Evolutionary conservation across 2,329 filamentous ascomycete genomes (phyloP).

Genomic region (Talaromyces amestolkiae): DNA sequence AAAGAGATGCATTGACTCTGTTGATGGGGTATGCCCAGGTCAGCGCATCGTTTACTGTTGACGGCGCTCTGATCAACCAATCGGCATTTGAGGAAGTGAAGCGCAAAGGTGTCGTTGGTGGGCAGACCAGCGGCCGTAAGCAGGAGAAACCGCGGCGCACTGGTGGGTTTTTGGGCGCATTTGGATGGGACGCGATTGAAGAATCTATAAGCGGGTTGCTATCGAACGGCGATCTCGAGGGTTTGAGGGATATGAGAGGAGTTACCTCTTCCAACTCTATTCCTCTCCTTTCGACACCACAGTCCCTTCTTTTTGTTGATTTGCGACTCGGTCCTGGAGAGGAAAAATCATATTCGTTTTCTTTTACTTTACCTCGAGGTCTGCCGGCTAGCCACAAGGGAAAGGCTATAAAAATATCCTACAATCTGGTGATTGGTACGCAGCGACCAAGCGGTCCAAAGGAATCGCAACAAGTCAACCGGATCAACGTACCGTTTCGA

Average conservation of each 20-base stretch:
- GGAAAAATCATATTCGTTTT: slow-evolving; percentile 81
- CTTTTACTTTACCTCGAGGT: slow-evolving; percentile 79
- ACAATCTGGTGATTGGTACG: slow-evolving; percentile 86
- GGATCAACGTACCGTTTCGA: slow-evolving; percentile 89
- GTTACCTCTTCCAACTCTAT: slow-evolving; percentile 82
- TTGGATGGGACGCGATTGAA: slow-evolving; percentile 85
- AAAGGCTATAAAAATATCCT: slow-evolving; percentile 89
- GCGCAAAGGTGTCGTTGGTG: slow-evolving; percentile 83
- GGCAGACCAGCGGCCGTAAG: slow-evolving; percentile 60
- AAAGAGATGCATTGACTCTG: slow-evolving; percentile 60
- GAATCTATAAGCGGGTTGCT: slow-evolving; percentile 84
- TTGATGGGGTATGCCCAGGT: slow-evolving; percentile 99
- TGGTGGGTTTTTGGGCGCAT: slow-evolving; percentile 74
- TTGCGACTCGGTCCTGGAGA: slow-evolving; percentile 83
- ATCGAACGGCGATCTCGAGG: slow-evolving; percentile 83
- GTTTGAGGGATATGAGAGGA: slow-evolving; percentile 91
- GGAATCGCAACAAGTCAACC: slow-evolving; percentile 76
- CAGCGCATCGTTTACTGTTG: slow-evolving; percentile 84
- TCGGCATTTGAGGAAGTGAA: slow-evolving; percentile 94
- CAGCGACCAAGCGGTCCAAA: slow-evolving; percentile 76
- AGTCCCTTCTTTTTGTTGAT: slow-evolving; percentile 94
- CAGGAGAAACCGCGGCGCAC: slow-evolving; percentile 58
- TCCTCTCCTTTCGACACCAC: slow-evolving; percentile 88
- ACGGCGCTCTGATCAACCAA: slow-evolving; percentile 86
- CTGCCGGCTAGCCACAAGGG: slow-evolving; percentile 89